Evolutionary conservation across 129 eudicot species (phyloP), one percentile per base, ranked within the genome.

Genomic region (Oenanthe sinensis): DNA sequence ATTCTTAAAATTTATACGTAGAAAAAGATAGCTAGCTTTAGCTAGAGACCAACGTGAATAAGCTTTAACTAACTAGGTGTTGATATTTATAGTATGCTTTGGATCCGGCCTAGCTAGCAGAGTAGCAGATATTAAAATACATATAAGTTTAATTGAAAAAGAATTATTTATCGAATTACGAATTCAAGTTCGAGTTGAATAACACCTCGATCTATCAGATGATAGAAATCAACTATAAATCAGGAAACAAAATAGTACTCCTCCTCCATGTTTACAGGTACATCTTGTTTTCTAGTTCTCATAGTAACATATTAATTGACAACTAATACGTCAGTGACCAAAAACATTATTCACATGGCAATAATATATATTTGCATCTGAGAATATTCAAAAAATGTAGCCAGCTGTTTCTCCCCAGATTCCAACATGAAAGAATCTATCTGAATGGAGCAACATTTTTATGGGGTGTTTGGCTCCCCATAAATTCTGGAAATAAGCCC

Each of bases 391-490:
- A 60, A 55, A 17, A 22, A 22, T n/a, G 15, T 8, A n/a, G 68
- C 14, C 68, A 60, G 68, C 68, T 60, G 68, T 60, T 60, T n/a
- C 68, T 60, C 68, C 68, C 68, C 68, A 60, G 68, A 60, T 60
- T 60, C 68, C 68, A 60, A 60, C 68, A 60, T 9, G 33, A 60
- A n/a, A 12, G 68, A 60, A 60, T 60, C 68, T 60, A 60, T 60
- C 68, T 60, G n/a, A 60, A n/a, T n/a, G 68, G 33, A 58, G 67
- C 67, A 58, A 52, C 10, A 54, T 19, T n/a, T n/a, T n/a, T n/a
- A n/a, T n/a, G n/a, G n/a, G n/a, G n/a, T n/a, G n/a, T n/a, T n/a
- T n/a, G n/a, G n/a, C n/a, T n/a, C n/a, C n/a, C n/a, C n/a, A n/a
- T n/a, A n/a, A n/a, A n/a, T n/a, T n/a, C n/a, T n/a, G n/a, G n/a